Evolutionary conservation across 352 stramenopile species (phyloP).

Genomic region (Phytopythium mirpurense): DNA sequence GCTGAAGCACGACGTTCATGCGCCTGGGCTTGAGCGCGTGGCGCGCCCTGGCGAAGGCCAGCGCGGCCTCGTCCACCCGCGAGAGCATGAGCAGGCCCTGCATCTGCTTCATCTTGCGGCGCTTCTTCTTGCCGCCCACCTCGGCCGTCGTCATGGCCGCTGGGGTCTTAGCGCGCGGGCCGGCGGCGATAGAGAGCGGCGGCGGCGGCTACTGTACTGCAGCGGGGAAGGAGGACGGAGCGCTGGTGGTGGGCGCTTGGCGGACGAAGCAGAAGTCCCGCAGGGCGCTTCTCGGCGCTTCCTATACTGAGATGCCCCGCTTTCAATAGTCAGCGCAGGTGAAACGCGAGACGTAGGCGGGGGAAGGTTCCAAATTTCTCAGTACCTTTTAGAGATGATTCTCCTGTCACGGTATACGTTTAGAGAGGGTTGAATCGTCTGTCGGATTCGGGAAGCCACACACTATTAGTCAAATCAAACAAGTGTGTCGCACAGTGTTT

Average conservation of each 20-base stretch:
- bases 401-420: neutral
- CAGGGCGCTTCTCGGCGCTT: neutral
- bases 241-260: too few relatives aligned
- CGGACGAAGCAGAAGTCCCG: too few relatives aligned
- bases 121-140: conserved; percentile 10
- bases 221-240: too few relatives aligned
- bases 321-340: neutral
- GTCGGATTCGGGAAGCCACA: too few relatives aligned
- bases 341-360: neutral
- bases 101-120: conserved; percentile 79
- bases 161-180: too few relatives aligned
- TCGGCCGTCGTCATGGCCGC: conserved; percentile 26
- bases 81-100: conserved; percentile 63
- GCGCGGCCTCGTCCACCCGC: conserved; percentile 24
- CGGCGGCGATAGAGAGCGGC: too few relatives aligned
- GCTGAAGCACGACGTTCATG: conserved; percentile 60
- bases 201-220: too few relatives aligned
- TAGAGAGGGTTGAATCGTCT: neutral
- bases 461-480: too few relatives aligned
- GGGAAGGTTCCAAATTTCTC: neutral
- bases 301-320: neutral
- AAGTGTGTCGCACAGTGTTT: too few relatives aligned
- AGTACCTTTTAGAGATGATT: neutral
- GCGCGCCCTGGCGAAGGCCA: conserved; percentile 13
- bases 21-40: conserved; percentile 29